A percentile compares a stretch with the other conserved stretches of the same genome.
Conservation (phyloP, 2,329 filamentous ascomycete genomes). For the Allantophomopsis lycopodina region DNA sequence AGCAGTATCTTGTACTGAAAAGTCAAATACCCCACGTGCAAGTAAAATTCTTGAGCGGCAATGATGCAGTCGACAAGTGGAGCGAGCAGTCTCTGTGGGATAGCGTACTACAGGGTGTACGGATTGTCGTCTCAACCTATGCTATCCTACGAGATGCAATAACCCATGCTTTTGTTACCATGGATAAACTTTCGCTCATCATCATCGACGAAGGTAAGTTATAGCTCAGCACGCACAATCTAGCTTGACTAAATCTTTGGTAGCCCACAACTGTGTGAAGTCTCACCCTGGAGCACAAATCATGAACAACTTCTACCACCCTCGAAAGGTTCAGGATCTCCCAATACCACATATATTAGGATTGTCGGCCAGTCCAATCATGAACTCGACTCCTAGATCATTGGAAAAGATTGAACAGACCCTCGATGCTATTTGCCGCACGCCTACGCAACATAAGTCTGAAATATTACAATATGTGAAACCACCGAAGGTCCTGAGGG, state of each 20-base stretch:
- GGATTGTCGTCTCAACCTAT: slow-evolving; percentile 45
- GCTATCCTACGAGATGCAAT: slow-evolving; percentile 41
- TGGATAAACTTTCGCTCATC: slow-evolving; percentile 35
- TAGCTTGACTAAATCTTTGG: background rate
- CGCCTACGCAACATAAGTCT: slow-evolving; percentile 37
- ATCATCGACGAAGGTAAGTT: slow-evolving; percentile 47
- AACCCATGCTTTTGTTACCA: slow-evolving; percentile 41
- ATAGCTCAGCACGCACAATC: background rate
- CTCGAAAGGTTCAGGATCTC: slow-evolving; percentile 2
- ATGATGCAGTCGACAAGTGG: slow-evolving; percentile 46
- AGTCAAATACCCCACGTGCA: slow-evolving; percentile 39
- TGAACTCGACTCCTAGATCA: slow-evolving; percentile 11
- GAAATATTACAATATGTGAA: slow-evolving; percentile 26
- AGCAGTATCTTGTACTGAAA: slow-evolving; percentile 46
- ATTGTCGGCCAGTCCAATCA: slow-evolving; percentile 18
- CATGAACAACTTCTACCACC: slow-evolving; percentile 17
- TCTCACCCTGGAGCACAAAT: slow-evolving; percentile 16
- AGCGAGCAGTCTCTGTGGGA: slow-evolving; percentile 43
- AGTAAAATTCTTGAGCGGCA: slow-evolving; percentile 34
- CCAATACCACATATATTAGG: slow-evolving; percentile 16
- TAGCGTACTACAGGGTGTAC: slow-evolving; percentile 33
- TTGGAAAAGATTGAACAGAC: slow-evolving; percentile 36
- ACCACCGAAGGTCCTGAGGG: background rate
- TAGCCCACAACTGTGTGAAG: slow-evolving; percentile 18
- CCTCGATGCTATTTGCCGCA: slow-evolving; percentile 38